Evolutionary conservation across 2,329 filamentous ascomycete genomes (phyloP).

Genomic region (Pestalotiopsis sp.): DNA sequence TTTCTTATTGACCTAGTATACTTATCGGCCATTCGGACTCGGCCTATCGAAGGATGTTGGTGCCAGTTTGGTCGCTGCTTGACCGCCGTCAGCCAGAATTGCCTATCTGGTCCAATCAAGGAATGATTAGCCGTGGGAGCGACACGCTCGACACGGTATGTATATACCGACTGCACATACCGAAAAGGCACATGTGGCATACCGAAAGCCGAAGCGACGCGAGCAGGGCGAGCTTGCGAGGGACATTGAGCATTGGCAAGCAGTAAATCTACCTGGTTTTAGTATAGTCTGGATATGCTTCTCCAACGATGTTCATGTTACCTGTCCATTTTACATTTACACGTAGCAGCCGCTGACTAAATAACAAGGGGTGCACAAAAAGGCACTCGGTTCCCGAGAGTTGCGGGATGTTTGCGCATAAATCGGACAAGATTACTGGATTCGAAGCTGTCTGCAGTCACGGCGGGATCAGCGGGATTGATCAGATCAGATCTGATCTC

Average conservation of each 20-base stretch:
- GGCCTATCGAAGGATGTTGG: not conserved
- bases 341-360: too few relatives aligned
- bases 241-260: not conserved
- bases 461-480: too few relatives aligned
- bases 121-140: not conserved
- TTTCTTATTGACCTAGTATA: not conserved
- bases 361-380: too few relatives aligned
- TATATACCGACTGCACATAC: not conserved
- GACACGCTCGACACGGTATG: not conserved
- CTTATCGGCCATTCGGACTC: conserved; percentile 2
- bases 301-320: not conserved
- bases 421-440: not conserved
- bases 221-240: not conserved
- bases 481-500: too few relatives aligned
- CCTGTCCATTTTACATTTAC: too few relatives aligned
- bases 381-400: too few relatives aligned
- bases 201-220: not conserved
- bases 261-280: not conserved
- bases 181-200: too few relatives aligned
- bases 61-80: not conserved
- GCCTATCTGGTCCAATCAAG: not conserved
- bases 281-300: not conserved
- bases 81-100: not conserved
- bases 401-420: not conserved
- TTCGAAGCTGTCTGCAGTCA: not conserved